Percentiles rank a stretch among this genome's conserved stretches.
These are phyloP conservation scores for Jatropha podagrica DNA, from an alignment of 441 rosid species.

Conservation along the genomic window DNA sequence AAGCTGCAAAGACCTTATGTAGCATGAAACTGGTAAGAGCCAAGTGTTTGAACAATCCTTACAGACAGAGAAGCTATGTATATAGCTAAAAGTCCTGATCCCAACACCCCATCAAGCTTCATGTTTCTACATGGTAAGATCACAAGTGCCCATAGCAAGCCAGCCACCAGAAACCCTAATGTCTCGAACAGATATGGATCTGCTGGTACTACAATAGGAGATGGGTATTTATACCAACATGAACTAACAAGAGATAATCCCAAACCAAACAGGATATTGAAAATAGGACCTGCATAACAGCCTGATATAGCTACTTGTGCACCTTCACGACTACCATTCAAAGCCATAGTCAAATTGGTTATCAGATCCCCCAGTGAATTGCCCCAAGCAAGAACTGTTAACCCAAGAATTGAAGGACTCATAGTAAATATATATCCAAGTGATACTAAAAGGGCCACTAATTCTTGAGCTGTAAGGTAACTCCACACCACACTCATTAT, in stretches of 20 bases:
- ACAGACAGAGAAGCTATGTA: constrained; percentile 53
- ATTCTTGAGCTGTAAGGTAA: constrained; percentile 77
- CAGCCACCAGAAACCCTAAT: constrained; percentile 56
- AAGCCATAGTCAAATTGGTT: constrained; percentile 63
- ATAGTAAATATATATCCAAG: constrained; percentile 58
- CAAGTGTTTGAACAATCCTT: constrained; percentile 59
- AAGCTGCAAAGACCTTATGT: not conserved
- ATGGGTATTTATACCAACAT: constrained; percentile 55
- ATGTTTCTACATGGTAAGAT: constrained; percentile 62
- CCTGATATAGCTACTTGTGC: constrained; percentile 82
- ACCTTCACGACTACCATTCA: constrained; percentile 62
- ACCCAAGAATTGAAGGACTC: constrained; percentile 68
- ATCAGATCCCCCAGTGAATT: constrained; percentile 82
- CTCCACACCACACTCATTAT: constrained; percentile 86
- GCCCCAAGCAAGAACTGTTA: constrained; percentile 92
- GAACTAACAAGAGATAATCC: constrained; percentile 66
- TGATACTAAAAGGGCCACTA: constrained; percentile 72
- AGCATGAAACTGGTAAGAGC: constrained; percentile 22
- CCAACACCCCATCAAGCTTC: constrained; percentile 64
- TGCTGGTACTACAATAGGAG: constrained; percentile 40
- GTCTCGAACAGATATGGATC: constrained; percentile 70
- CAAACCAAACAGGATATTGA: constrained; percentile 70
- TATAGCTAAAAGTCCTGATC: constrained; percentile 61
- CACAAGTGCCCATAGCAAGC: constrained; percentile 74
- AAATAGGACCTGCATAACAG: constrained; percentile 84